Evolutionary conservation across 192 early-diverging fungal species (phyloP), one percentile per base, ranked within the genome.

Genomic region (Coemansia nantahalensis): DNA sequence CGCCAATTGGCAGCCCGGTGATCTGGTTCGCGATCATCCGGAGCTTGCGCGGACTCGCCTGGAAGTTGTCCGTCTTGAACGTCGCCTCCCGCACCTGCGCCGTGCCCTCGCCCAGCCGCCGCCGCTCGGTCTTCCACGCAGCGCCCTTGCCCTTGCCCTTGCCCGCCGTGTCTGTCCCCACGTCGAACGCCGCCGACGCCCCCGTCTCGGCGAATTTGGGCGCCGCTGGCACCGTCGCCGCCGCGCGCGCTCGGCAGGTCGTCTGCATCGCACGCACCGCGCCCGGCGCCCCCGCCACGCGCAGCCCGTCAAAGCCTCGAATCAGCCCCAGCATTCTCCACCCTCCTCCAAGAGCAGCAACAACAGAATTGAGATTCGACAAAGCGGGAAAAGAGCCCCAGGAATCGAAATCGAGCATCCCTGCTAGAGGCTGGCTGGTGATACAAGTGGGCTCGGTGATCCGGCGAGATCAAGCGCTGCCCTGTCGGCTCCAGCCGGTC

Each of bases 21-120:
- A 90, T 83, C 51, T 88, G 87, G 58, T 85, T 81, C 4, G 82
- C 86, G 16, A 90, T 58, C 46, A 88, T 74, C 19, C 83, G 81
- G 11, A 90, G 77, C 47, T 88, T 88, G 23, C 81, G 80, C n/a
- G 84, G 83, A 32, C 84, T 83, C 1, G 79, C 81, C 45, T 77
- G 84, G 66, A 89, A 90, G 54, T 86, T 84, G 37, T 65, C 75
- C 8, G 86, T 85, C 19, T 50, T 59, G 59, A 63, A 79, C 6
- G 43, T 30, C 28, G 54, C 54, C 53, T 79, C 74, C 11, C 62
- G 35, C 16, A 68, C 45, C 4, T 30, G 19, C 0, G 49, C 39
- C 1, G 21, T 49, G 0, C 71, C 71, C 28, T 59, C 18, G 11
- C 71, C 71, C 18, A 47, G 43, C 2, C 54, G 54, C 7, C 41